These are phyloP conservation scores for Ceratocystis ficicola DNA, from an alignment of 2,329 filamentous ascomycete species.

Conservation along the genomic window DNA sequence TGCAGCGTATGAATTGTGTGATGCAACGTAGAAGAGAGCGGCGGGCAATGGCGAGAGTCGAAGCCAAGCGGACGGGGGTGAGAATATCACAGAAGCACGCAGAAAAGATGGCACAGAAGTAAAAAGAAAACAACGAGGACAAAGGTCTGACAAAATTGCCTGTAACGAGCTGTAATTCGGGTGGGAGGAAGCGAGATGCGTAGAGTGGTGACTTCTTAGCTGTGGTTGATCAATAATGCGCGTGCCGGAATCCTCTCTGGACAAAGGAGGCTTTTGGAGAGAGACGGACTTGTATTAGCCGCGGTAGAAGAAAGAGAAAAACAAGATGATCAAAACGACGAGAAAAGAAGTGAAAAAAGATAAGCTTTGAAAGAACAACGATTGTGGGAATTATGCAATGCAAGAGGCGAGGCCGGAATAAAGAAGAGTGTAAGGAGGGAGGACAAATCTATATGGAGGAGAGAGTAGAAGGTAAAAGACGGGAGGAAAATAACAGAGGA, in stretches of 20 bases:
- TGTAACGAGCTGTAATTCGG: conserved; percentile 2
- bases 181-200: not conserved
- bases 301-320: conserved; percentile 8
- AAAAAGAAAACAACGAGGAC: too few relatives aligned
- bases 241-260: conserved; percentile 2
- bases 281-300: conserved; percentile 7
- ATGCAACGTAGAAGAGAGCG: not conserved
- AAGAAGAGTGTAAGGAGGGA: not conserved
- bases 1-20: not conserved
- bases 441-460: not conserved
- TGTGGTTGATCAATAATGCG: conserved; percentile 7
- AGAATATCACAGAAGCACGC: not conserved
- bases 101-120: too few relatives aligned
- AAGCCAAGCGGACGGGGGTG: not conserved
- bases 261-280: not conserved
- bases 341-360: not conserved
- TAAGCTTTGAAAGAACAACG: not conserved
- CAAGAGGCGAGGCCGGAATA: not conserved
- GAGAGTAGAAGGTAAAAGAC: not conserved
- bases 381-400: not conserved
- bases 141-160: not conserved
- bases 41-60: not conserved
- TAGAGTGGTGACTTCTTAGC: not conserved
- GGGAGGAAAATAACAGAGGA: not conserved
- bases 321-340: not conserved